Base-by-base conservation (phyloP, 208 protist genomes). In the Porcisia deanei region DNA sequence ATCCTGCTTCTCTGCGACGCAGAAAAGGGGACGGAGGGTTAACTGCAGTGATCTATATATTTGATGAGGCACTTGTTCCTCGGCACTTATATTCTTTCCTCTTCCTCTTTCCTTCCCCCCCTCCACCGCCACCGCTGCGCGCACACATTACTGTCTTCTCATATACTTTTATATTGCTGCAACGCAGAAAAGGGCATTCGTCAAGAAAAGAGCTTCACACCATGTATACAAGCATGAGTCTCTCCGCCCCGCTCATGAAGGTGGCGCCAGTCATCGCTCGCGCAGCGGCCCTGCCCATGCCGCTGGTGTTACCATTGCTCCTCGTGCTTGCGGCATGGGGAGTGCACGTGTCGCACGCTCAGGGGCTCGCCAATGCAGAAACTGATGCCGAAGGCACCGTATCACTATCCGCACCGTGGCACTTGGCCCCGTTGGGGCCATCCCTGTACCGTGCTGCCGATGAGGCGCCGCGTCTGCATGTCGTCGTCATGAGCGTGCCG, bases 401-500 rank as follows among this genome's bases (percentile, higher is more conserved):
- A 3, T 43, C 53, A 37, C 9, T 58, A 8, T 12, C 37, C 18
- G 59, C 22, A 4, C 45, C 45, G 45, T 74, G 77, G 77, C 41
- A 54, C 10, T 14, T 74, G 2, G 75, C 74, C 1, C 47, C 54
- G 14, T 60, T 80, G 12, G 82, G 73, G 22, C 64, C 77, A 34
- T 83, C 83, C n/a, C 73, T 82, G 18, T 79, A 80, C 73, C 61
- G 61, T 41, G 22, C 58, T 30, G 73, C 66, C 66, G 68, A 80
- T 30, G 76, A 68, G 22, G 71, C 70, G 10, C 80, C 86, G 39
- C 83, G 78, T 53, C 77, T 91, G 77, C 87, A 89, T 69, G 55
- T 91, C 22, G 87, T 58, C 34, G 80, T 89, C 68, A 77, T 89
- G 57, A 84, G 69, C n/a, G 60, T 91, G 25, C 88, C 88, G 1